Base-by-base conservation (phyloP, 768 basidiomycete genomes). In the Xerocomellus chrysenteron region DNA sequence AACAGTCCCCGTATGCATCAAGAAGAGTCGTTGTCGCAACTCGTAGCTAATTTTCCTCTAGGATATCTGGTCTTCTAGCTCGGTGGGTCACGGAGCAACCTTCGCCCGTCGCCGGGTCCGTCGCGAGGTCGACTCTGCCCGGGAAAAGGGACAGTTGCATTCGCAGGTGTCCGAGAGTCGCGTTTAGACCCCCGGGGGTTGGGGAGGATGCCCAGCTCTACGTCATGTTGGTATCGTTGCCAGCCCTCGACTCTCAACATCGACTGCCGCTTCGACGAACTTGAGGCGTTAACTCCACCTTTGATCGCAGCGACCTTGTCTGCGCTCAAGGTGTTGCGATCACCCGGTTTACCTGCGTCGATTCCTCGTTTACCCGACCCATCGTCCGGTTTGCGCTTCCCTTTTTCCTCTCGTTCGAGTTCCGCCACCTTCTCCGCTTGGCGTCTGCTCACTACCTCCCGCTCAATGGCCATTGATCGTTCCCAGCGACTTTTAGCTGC, bases 401-500 rank as follows among this genome's bases (percentile, higher is more conserved):
- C 44, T 67, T 78, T 81, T 66, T 85, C 82, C 60, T 83, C 75
- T 59, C 76, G 74, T 46, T 70, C 74, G 14, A 81, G 78, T 35
- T 70, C 73, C 8, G 74, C 77, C 32, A 74, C 84, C 67, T 82
- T 85, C 71, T 92, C 92, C 41, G 85, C 84, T 68, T 92, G 89
- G 57, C 87, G 78, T 67, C 81, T 79, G 43, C 78, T 74, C 67
- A 94, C 87, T 8, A 84, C 87, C 67, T 89, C 83, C 71, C 84
- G 88, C 72, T 95, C 93, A 35, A 80, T 64, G 8, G 79, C 76
- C 72, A 85, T 89, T 45, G 89, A 84, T 40, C 83, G 80, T 70
- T 94, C 92, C 93, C 93, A 96, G 30, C 89, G 83, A 63, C 78
- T 80, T 66, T 83, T 85, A 13, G 92, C 93, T n/a, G 83, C 83